Evolutionary conservation across 805 yeast genomes (phyloP).

Genomic region (Wickerhamomyces chambardii): DNA sequence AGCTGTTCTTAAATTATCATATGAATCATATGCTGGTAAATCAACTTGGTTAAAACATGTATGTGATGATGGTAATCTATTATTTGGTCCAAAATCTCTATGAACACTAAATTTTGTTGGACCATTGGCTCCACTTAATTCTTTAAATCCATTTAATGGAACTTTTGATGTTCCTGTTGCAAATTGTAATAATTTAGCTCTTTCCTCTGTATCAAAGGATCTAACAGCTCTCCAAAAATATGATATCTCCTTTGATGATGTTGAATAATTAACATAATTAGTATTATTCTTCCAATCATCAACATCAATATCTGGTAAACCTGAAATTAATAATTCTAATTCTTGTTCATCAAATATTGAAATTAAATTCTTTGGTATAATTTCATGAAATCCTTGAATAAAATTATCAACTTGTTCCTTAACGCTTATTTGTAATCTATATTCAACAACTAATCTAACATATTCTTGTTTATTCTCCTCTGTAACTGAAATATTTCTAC

Average conservation of each 20-base stretch:
- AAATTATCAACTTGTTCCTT: slow-evolving; percentile 83
- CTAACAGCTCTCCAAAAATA: slow-evolving; percentile 99
- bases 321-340: slow-evolving; percentile 83
- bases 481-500: slow-evolving; percentile 77
- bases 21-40: slow-evolving; percentile 85
- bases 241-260: slow-evolving; percentile 78
- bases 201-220: slow-evolving; percentile 87
- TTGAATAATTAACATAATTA: slow-evolving; percentile 69
- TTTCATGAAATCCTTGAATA: slow-evolving; percentile 80
- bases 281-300: slow-evolving; percentile 94
- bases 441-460: slow-evolving; percentile 79
- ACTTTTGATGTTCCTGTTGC: slow-evolving; percentile 97
- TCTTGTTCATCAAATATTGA: slow-evolving; percentile 94
- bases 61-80: slow-evolving; percentile 89
- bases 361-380: slow-evolving; percentile 76
- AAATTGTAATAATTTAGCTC: slow-evolving; percentile 90
- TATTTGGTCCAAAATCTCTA: slow-evolving; percentile 77
- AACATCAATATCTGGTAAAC: slow-evolving; percentile 93
- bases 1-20: slow-evolving; percentile 77
- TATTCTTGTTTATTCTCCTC: slow-evolving; percentile 88
- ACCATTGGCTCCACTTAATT: slow-evolving; percentile 81
- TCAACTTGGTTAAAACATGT: slow-evolving; percentile 96
- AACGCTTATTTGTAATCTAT: slow-evolving; percentile 74
- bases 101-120: slow-evolving; percentile 82
- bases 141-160: slow-evolving; percentile 90